Evolutionary conservation across 805 yeast species (phyloP).

Genomic region (Lipomyces yamanashiensis): DNA sequence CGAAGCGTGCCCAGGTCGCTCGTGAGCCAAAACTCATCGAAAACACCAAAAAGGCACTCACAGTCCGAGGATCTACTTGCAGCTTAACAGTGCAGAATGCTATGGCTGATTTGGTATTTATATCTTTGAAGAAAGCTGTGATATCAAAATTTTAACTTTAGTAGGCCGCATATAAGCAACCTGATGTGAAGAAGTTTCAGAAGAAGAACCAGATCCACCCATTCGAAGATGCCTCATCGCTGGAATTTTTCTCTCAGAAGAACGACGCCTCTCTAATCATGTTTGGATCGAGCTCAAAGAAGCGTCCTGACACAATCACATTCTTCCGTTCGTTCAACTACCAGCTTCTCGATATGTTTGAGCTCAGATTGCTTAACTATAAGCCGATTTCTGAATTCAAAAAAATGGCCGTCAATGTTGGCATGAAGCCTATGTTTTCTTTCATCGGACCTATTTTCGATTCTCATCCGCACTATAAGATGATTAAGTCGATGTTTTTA

Average conservation of each 20-base stretch:
- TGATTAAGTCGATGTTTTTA: constrained; percentile 82
- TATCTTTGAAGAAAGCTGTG: neutral
- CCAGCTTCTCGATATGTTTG: constrained; percentile 92
- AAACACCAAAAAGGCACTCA: constrained; percentile 85
- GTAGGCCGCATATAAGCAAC: constrained; percentile 63
- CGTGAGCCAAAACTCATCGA: constrained; percentile 87
- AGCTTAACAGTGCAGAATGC: constrained; percentile 83
- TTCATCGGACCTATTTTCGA: constrained; percentile 94
- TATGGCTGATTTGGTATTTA: constrained; percentile 67
- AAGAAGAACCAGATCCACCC: constrained; percentile 90
- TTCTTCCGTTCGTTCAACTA: constrained; percentile 89
- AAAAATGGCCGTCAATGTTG: constrained; percentile 70
- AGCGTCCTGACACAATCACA: constrained; percentile 88
- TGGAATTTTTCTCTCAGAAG: constrained; percentile 94
- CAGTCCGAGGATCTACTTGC: constrained; percentile 85
- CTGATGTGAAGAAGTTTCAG: constrained; percentile 81
- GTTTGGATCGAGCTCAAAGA: constrained; percentile 78
- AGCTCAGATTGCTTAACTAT: constrained; percentile 69
- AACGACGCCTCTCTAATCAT: constrained; percentile 88
- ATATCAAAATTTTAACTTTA: neutral
- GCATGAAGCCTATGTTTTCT: constrained; percentile 90
- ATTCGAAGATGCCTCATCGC: constrained; percentile 81
- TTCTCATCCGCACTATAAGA: constrained; percentile 81
- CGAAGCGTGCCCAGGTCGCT: constrained; percentile 90
- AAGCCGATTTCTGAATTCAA: constrained; percentile 80